A percentile compares a stretch with the other conserved stretches of the same genome.
These are phyloP conservation scores for Chrysanthemum lavandulifolium DNA, from an alignment of 129 eudicot genomes.

Conservation along the genomic window DNA sequence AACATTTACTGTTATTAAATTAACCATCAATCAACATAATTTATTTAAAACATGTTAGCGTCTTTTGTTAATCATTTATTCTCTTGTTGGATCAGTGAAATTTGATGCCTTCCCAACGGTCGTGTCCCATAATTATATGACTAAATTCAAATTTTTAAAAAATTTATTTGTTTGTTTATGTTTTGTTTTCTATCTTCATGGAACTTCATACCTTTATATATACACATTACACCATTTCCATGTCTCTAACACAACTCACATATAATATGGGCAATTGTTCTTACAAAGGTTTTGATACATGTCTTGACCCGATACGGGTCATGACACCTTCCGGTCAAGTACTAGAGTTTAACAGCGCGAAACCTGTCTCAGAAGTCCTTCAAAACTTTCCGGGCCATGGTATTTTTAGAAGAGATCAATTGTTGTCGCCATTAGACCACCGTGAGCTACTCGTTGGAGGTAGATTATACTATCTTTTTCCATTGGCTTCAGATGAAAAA, in stretches of 20 bases:
- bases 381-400: constrained; percentile 44
- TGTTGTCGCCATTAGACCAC: constrained; percentile 32
- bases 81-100: constrained; percentile 23
- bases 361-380: constrained; percentile 45
- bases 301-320: constrained; percentile 29
- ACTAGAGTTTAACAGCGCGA: constrained; percentile 43
- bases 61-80: constrained; percentile 27
- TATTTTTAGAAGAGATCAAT: constrained; percentile 32
- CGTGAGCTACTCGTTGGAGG: constrained; percentile 42
- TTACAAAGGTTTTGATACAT: constrained; percentile 39
- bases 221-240: constrained; percentile 15
- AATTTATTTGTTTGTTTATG: constrained; percentile 11
- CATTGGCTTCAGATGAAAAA: constrained; percentile 27
- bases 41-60: constrained; percentile 14
- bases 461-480: constrained; percentile 54
- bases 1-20: constrained; percentile 19
- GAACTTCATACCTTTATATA: constrained; percentile 21
- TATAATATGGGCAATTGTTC: constrained; percentile 68
- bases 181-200: constrained; percentile 18
- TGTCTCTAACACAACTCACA: constrained; percentile 1
- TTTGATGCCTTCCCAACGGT: constrained; percentile 37
- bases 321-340: constrained; percentile 51
- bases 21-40: constrained; percentile 14
- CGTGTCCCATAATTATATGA: constrained; percentile 25
- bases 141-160: constrained; percentile 26